Conservation (phyloP, 1,139 yeast species). For the Geotrichum siamense region DNA sequence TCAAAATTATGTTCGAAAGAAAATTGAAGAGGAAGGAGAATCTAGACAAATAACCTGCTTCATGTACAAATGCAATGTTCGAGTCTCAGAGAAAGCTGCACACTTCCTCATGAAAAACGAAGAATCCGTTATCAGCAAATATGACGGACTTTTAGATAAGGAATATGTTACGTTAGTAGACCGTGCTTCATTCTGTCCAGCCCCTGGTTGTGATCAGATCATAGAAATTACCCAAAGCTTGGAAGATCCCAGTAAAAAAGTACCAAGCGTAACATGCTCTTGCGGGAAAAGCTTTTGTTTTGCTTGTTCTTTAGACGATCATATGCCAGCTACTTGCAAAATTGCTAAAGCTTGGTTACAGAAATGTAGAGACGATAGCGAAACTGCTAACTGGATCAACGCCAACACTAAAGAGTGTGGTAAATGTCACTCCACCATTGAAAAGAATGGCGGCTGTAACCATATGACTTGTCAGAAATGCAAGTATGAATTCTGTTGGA, state of each 20-base stretch:
- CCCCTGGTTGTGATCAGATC: slow-evolving; percentile 67
- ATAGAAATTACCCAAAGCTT: slow-evolving; percentile 41
- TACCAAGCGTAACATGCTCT: slow-evolving; percentile 65
- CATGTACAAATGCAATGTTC: slow-evolving; percentile 37
- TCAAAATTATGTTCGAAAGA: slow-evolving; percentile 47
- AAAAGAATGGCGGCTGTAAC: slow-evolving; percentile 91
- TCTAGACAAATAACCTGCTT: slow-evolving; percentile 55
- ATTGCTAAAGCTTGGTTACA: slow-evolving; percentile 66
- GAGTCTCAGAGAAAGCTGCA: slow-evolving; percentile 34
- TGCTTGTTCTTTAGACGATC: slow-evolving; percentile 60
- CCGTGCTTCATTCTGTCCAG: slow-evolving; percentile 72
- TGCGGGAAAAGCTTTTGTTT: slow-evolving; percentile 72
- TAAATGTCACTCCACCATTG: slow-evolving; percentile 48
- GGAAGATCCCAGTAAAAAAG: slow-evolving; percentile 35
- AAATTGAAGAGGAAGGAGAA: slow-evolving; percentile 45
- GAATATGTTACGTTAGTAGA: slow-evolving; percentile 48
- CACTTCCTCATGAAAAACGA: slow-evolving; percentile 33
- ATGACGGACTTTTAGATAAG: slow-evolving; percentile 31
- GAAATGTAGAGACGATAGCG: slow-evolving; percentile 81
- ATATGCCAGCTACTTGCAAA: slow-evolving; percentile 75
- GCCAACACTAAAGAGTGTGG: slow-evolving; percentile 85
- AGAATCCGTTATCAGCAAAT: slow-evolving; percentile 19
- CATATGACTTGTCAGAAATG: slow-evolving; percentile 90
- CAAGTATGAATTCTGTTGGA: slow-evolving; percentile 83
- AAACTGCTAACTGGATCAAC: slow-evolving; percentile 83